These are phyloP conservation scores for Panellus pusillus DNA, from an alignment of 768 basidiomycete genomes.

Conservation along the genomic window DNA sequence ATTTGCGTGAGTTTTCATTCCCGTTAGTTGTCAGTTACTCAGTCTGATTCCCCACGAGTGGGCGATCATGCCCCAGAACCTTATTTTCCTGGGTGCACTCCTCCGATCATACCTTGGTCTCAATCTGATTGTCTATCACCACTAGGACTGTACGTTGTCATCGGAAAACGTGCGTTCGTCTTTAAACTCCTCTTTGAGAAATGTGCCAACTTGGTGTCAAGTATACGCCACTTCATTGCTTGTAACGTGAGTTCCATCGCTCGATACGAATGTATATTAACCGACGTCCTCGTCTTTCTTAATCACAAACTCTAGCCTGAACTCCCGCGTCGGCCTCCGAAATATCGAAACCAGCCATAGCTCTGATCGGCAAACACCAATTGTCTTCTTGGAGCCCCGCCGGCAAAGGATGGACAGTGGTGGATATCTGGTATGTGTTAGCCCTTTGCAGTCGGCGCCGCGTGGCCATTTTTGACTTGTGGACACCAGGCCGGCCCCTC, in stretches of 20 bases:
- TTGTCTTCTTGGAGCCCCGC: slow-evolving; percentile 6
- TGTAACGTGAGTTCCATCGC: too few relatives aligned
- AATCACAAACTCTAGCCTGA: slow-evolving; percentile 29
- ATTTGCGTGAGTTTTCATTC: slow-evolving; percentile 44
- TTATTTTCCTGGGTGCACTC: slow-evolving; percentile 46
- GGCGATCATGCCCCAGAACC: slow-evolving; percentile 45
- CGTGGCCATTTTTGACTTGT: background rate
- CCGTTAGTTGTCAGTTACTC: background rate
- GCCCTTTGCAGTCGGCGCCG: background rate
- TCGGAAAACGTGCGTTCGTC: slow-evolving; percentile 47
- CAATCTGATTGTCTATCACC: too few relatives aligned
- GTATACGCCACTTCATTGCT: slow-evolving; percentile 55
- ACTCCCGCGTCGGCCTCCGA: slow-evolving; percentile 34
- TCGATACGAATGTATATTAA: too few relatives aligned
- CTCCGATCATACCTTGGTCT: too few relatives aligned
- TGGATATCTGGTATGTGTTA: background rate
- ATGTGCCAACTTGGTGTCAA: slow-evolving; percentile 14
- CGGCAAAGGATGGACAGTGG: background rate
- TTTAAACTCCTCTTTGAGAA: background rate
- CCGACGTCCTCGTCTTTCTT: too few relatives aligned
- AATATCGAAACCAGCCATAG: background rate
- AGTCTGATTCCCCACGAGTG: slow-evolving; percentile 33
- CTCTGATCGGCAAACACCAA: background rate
- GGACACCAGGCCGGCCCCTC: too few relatives aligned
- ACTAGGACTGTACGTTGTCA: slow-evolving; percentile 48